Evolutionary conservation across 768 basidiomycete genomes (phyloP), one percentile per base, ranked within the genome.

Genomic region (Cyclocybe cylindracea): DNA sequence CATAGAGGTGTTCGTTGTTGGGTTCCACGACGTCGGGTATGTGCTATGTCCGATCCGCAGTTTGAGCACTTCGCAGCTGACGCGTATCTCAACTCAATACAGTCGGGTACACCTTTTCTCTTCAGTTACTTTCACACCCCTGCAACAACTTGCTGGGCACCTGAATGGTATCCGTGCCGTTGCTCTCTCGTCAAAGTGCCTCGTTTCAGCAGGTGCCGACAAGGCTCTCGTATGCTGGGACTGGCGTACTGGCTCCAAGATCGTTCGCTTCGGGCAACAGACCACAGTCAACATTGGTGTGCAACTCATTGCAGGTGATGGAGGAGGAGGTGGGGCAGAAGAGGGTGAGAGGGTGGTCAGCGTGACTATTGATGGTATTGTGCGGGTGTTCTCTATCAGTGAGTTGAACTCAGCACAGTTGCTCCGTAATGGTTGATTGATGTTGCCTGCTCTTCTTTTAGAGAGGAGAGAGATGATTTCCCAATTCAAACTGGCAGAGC

Each of bases 231-330:
- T 95, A 10, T 91, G 89, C 60, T 94, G 90, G 91, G 89, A 93
- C 68, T 92, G 90, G 91, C 81, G 92, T 4, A 78, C 87, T 0
- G 94, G 94, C 10, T 86, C 84, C 9, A 96, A 95, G 75, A 87
- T 94, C 43, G 89, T 93, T 35, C 76, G 91, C 13, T 95, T 94
- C 59, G 94, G 93, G 1, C 94, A 96, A 65, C 92, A 94, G 71
- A 95, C 91, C 8, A 95, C 91, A 6, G 82, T 93, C 58, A 93
- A 91, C 61, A 89, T 94, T 45, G 94, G 93, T 7, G 89, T 96
- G 24, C 91, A 94, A 69, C 80, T 95, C 29, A 80, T 94, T 32
- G 79, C 80, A 37, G 78, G 80, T 16, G 71, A 55, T 52, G 61
- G 48, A 16, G 67, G 67, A 8, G 68, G 61, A 40, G 67, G 66